These are phyloP conservation scores for Brasilioporus rufonigricans DNA, from an alignment of 768 basidiomycete genomes.

Conservation along the genomic window DNA sequence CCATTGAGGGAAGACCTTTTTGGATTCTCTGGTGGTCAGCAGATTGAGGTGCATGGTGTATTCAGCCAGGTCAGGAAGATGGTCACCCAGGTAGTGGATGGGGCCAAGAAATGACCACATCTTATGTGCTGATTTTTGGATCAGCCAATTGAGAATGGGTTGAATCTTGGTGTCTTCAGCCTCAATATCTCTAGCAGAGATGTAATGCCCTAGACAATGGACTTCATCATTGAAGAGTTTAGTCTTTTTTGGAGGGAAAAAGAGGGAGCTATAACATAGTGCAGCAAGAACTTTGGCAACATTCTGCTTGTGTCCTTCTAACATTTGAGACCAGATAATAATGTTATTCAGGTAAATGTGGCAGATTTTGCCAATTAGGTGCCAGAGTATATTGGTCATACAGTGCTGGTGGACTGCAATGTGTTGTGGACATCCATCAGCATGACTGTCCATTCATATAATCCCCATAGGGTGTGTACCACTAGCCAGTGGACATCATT, in stretches of 20 bases:
- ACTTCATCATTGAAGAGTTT: background rate
- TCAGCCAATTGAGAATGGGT: too few species aligned
- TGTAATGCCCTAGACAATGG: background rate
- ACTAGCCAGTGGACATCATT: conserved; percentile 35
- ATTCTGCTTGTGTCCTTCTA: too few species aligned
- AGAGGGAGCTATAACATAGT: background rate
- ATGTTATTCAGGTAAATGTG: conserved; percentile 21
- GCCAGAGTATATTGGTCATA: conserved; percentile 9
- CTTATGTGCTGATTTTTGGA: too few species aligned
- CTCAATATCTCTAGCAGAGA: background rate
- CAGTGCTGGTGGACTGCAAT: conserved; percentile 15
- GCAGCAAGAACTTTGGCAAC: background rate
- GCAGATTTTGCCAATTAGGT: conserved; percentile 15
- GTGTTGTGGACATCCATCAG: conserved; percentile 10
- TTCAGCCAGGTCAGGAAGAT: background rate
- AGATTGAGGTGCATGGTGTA: background rate
- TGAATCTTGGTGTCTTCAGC: too few species aligned
- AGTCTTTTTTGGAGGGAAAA: background rate
- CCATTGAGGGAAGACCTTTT: background rate
- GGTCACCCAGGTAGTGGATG: background rate
- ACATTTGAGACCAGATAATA: conserved; percentile 13
- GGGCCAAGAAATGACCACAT: background rate
- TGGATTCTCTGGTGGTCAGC: background rate
- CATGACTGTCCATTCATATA: conserved; percentile 35
- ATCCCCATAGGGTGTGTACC: conserved; percentile 37